Base-by-base conservation (phyloP, 768 basidiomycete genomes). In the Sporobolomyces pararoseus region DNA sequence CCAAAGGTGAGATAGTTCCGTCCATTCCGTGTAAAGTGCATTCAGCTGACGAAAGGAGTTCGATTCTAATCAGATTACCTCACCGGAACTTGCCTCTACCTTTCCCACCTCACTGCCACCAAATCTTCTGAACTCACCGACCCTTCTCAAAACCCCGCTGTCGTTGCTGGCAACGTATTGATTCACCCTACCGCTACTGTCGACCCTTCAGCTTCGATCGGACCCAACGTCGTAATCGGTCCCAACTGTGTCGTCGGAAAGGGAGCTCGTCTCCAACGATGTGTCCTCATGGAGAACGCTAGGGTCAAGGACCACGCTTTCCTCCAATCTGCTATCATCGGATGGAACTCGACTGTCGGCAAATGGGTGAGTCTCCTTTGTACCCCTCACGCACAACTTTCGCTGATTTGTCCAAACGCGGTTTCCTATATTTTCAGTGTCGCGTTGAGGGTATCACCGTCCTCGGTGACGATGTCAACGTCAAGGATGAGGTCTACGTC, bases 221-320 rank as follows among this genome's bases (percentile, higher is more conserved):
- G 82, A 25, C 82, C 82, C 49, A 83, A 83, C 76, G 82, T 83
- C 65, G 81, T 82, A 62, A 78, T 83, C 62, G 82, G 82, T 29
- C 80, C 81, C 13, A 79, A 80, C 42, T 80, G 78, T 75, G 79
- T 79, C 76, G 80, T 83, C 67, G 82, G 82, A 34, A 77, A 79
- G 29, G 82, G 82, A 62, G 82, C 78, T 62, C 77, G 82, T 55
- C 79, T 83, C 7, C 81, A 82, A 73, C 79, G 82, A 67, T 83
- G 81, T 75, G 81, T 82, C 72, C 75, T 83, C 65, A 78, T 83
- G 73, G 80, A 80, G 74, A 81, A 81, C 76, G 79, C 81, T 37
- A 75, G 77, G 61, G 78, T 82, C 70, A 79, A 81, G 75, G 82
- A 82, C 75, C 82, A 83, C 77, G 76, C 82, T 10, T 83, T 80